A percentile compares a stretch with the other conserved stretches of the same genome.
Conservation (phyloP, 2,329 filamentous ascomycete species). For the Fusarium sp. region DNA sequence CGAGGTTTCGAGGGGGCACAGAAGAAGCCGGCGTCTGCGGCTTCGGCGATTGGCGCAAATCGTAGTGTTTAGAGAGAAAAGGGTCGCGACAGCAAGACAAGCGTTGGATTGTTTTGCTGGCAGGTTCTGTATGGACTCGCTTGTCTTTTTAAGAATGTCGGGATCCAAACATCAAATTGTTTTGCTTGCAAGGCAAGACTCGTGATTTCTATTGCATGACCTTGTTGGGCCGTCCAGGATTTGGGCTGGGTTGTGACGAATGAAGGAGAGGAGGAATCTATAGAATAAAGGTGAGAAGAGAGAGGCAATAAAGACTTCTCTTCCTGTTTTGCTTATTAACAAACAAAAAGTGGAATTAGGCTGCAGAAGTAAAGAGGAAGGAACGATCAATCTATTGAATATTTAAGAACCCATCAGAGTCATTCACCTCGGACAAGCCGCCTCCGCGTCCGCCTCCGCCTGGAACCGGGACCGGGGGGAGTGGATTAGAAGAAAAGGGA, state of each 20-base stretch:
- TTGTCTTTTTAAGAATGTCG: background rate
- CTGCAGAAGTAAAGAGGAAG: background rate
- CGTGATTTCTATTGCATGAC: too few relatives aligned
- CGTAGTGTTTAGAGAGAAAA: constrained; percentile 15
- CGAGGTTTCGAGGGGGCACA: constrained; percentile 19
- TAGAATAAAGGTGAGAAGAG: background rate
- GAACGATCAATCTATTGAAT: background rate
- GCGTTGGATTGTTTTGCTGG: constrained; percentile 17
- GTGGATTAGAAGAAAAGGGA: constrained; percentile 1
- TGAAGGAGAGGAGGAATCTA: background rate
- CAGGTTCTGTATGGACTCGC: background rate
- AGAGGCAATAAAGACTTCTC: background rate
- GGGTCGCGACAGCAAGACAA: background rate
- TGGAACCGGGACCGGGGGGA: constrained; percentile 25
- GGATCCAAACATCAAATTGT: background rate
- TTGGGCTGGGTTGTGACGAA: too few relatives aligned
- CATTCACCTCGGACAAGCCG: constrained; percentile 33
- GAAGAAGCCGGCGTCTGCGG: constrained; percentile 25
- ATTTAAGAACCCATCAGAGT: background rate
- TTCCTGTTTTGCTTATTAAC: background rate
- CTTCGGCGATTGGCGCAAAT: constrained; percentile 32
- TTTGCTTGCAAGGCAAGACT: too few relatives aligned
- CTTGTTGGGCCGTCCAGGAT: too few relatives aligned
- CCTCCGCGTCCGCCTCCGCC: constrained; percentile 13
- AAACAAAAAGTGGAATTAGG: background rate